Percentiles rank a stretch among this genome's conserved stretches.
phyloP scores from a whole-genome alignment of 73 alveolate genomes.

The Strombidium stylifer region DNA sequence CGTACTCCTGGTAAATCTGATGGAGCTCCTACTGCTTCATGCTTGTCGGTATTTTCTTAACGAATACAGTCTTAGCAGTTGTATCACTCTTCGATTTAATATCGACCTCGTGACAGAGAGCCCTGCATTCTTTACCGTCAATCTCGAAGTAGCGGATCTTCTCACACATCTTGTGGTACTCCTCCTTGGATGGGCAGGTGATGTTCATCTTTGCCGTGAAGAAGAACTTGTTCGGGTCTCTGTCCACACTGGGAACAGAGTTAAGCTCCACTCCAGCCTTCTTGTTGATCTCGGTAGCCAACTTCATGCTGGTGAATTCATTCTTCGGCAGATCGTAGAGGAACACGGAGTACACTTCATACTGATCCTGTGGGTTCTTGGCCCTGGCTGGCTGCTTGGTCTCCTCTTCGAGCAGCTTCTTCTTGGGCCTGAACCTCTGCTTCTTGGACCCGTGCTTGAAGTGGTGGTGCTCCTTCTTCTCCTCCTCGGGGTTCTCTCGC shows the following conservation, averaged over 20 bases:
- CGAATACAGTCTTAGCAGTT: conserved; percentile 23
- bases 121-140: conserved; percentile 44
- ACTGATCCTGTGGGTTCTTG: neutral
- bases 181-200: neutral
- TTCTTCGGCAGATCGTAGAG: conserved; percentile 38
- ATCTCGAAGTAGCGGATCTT: conserved; percentile 30
- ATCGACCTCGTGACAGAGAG: conserved; percentile 45
- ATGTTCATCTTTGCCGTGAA: conserved; percentile 23
- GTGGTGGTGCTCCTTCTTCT: too few relatives aligned
- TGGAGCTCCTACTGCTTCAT: conserved; percentile 24
- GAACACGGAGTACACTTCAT: conserved; percentile 1
- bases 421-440: too few relatives aligned
- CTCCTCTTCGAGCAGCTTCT: too few relatives aligned
- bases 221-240: conserved; percentile 29
- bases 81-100: neutral
- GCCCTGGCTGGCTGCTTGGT: too few relatives aligned
- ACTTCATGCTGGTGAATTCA: neutral
- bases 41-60: conserved; percentile 36
- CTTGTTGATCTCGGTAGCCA: conserved; percentile 24
- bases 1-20: neutral
- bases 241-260: conserved; percentile 2
- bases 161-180: conserved; percentile 14
- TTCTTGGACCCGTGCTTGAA: too few relatives aligned
- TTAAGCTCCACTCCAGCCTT: conserved; percentile 2
- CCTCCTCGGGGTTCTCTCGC: too few relatives aligned